Percentiles rank a stretch among this genome's conserved stretches.
phyloP scores from a whole-genome alignment of 495 filamentous ascomycete genomes.

The Sordaria brevicollis region DNA sequence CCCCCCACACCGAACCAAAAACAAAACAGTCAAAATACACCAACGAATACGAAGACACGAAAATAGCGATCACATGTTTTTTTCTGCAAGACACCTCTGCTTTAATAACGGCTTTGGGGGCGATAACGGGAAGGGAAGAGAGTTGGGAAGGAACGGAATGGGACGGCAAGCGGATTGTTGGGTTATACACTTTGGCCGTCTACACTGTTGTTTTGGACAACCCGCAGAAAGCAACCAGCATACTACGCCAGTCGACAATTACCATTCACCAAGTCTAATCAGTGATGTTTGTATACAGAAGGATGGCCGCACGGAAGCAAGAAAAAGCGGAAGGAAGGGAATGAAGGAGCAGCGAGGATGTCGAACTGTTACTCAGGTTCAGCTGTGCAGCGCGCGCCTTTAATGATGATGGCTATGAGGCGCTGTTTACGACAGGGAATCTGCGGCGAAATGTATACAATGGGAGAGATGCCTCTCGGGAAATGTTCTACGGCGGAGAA shows the following conservation, averaged over 20 bases:
- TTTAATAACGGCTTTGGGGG: not conserved
- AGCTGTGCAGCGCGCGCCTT: not conserved
- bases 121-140: not conserved
- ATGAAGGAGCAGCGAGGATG: not conserved
- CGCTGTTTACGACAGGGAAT: not conserved
- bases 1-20: not conserved
- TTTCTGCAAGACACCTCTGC: not conserved
- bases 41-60: not conserved
- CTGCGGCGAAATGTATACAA: not conserved
- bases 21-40: not conserved
- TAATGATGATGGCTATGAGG: not conserved
- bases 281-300: not conserved
- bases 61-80: not conserved
- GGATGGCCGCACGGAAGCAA: not conserved
- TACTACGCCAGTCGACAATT: not conserved
- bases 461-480: not conserved
- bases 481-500: not conserved
- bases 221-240: not conserved
- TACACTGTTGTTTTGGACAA: not conserved
- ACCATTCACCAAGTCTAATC: not conserved
- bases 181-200: not conserved
- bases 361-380: not conserved
- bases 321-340: not conserved
- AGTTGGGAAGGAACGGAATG: not conserved
- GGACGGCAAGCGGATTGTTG: not conserved